These are phyloP conservation scores for Candida labiduridarum DNA, from an alignment of 1,139 yeast genomes.

Conservation along the genomic window DNA sequence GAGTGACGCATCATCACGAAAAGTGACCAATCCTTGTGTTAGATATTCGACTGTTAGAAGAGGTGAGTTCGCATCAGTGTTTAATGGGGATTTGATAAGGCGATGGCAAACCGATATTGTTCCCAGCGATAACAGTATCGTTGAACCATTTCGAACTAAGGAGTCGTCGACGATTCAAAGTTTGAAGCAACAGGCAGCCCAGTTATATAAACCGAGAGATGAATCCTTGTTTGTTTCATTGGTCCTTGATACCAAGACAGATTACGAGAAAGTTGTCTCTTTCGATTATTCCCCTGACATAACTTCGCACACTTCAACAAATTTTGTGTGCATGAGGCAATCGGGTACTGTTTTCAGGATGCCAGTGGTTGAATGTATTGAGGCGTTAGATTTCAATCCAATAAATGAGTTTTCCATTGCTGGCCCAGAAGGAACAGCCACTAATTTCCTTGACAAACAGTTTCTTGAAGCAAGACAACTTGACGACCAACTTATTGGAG, in stretches of 20 bases:
- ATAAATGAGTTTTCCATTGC: conserved; percentile 68
- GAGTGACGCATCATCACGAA: conserved; percentile 62
- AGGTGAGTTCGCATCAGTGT: conserved; percentile 80
- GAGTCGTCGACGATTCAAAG: conserved; percentile 22
- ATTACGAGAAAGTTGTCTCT: conserved; percentile 78
- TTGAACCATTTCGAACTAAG: conserved; percentile 8
- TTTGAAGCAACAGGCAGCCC: conserved; percentile 37
- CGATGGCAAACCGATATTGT: conserved; percentile 79
- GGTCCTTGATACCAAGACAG: conserved; percentile 76
- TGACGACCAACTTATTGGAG: conserved; percentile 9
- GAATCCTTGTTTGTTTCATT: conserved; percentile 73
- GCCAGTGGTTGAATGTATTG: conserved; percentile 72
- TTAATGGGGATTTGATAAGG: conserved; percentile 75
- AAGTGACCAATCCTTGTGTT: conserved; percentile 65
- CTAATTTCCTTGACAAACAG: conserved; percentile 35
- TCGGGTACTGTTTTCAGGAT: conserved; percentile 85
- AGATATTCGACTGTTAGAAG: conserved; percentile 67
- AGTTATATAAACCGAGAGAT: conserved; percentile 37
- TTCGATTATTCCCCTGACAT: conserved; percentile 77
- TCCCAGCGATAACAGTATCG: conserved; percentile 33
- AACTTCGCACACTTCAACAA: conserved; percentile 46
- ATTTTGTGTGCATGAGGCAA: conserved; percentile 82
- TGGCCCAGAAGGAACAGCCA: conserved; percentile 61
- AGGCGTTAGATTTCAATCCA: conserved; percentile 66
- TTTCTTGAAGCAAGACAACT: conserved; percentile 8